phyloP scores from a whole-genome alignment of 2,329 filamentous ascomycete species.

The Epichloe typhina region DNA sequence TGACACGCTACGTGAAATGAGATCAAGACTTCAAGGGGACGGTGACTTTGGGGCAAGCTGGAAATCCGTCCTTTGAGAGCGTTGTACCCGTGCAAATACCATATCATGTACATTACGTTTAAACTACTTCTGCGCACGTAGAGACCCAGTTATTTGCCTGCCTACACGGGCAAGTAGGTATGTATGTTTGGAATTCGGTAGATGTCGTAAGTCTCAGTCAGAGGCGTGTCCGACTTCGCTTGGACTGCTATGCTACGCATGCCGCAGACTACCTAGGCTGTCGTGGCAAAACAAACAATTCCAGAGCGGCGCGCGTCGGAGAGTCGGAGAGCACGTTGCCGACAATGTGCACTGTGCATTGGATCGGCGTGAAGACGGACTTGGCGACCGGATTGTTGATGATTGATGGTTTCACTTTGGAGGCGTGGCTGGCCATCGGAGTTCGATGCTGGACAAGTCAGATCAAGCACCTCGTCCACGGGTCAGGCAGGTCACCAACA shows the following conservation, averaged over 20 bases:
- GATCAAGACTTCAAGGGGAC: neutral
- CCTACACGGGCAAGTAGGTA: neutral
- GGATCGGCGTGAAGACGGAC: neutral
- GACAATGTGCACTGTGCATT: neutral
- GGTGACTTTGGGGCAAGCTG: neutral
- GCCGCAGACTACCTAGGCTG: neutral
- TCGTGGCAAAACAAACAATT: neutral
- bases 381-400: too few species aligned
- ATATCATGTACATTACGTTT: neutral
- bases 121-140: neutral
- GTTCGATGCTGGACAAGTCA: constrained; percentile 12
- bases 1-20: neutral
- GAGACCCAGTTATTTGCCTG: neutral
- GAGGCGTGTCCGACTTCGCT: too few species aligned
- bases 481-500: constrained; percentile 7
- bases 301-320: neutral
- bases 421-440: neutral
- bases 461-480: constrained; percentile 14
- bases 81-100: neutral
- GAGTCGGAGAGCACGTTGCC: neutral
- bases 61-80: neutral
- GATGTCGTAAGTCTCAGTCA: too few species aligned
- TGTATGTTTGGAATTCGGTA: too few species aligned
- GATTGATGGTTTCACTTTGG: neutral
- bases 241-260: neutral